Conservation (phyloP, 1,284 basidiomycete genomes). For the Fomes fomentarius region DNA sequence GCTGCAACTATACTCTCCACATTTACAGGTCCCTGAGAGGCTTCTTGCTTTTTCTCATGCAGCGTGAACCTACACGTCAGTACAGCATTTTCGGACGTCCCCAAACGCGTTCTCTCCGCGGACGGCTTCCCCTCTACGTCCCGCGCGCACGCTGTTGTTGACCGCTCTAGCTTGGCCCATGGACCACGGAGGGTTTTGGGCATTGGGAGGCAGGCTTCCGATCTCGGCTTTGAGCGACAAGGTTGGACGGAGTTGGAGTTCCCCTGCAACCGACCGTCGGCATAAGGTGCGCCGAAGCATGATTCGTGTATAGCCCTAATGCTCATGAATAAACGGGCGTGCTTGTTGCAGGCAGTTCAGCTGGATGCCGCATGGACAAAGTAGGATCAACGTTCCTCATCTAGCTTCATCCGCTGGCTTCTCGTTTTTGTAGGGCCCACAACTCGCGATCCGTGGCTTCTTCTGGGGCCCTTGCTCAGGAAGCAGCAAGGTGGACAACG, state of each 20-base stretch:
- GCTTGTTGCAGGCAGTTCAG: neutral
- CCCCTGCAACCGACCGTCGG: neutral
- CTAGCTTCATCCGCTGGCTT: too few relatives aligned
- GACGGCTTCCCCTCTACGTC: neutral
- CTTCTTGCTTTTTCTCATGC: neutral
- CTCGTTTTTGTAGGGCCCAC: too few relatives aligned
- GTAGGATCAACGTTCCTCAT: neutral
- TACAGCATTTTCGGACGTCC: neutral
- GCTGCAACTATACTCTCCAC: neutral
- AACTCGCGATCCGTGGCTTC: too few relatives aligned
- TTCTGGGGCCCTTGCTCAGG: too few relatives aligned
- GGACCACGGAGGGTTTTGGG: slow-evolving; percentile 1
- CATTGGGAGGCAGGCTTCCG: neutral
- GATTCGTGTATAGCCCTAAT: neutral
- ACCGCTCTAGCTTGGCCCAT: neutral
- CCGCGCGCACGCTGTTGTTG: neutral
- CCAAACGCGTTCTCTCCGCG: slow-evolving; percentile 1
- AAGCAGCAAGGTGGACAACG: too few relatives aligned
- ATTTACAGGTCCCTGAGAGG: slow-evolving; percentile 1
- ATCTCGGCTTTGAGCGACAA: neutral
- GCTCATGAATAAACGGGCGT: neutral
- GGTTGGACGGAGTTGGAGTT: neutral
- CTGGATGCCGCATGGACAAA: neutral
- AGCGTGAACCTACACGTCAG: neutral
- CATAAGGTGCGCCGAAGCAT: neutral